These are phyloP conservation scores for Fibroporia radiculosa DNA, from an alignment of 768 basidiomycete genomes.

Conservation along the genomic window DNA sequence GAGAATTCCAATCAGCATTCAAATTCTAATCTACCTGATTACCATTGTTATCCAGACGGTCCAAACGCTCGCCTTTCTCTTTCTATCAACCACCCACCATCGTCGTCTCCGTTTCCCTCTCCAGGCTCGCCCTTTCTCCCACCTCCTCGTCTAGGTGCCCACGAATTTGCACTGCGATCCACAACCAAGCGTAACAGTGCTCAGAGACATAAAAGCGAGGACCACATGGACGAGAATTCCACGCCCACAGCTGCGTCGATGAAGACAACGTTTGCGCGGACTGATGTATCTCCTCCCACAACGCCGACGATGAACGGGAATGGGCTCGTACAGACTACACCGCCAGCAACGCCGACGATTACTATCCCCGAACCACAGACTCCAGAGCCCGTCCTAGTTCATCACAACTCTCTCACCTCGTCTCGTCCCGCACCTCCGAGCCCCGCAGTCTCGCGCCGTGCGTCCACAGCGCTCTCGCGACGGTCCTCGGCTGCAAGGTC, in stretches of 20 bases:
- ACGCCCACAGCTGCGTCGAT: constrained; percentile 1
- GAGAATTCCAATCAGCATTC: no score
- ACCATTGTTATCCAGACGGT: constrained; percentile 13
- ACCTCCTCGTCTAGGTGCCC: constrained; percentile 55
- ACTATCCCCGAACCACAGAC: constrained; percentile 21
- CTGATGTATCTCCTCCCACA: constrained; percentile 15
- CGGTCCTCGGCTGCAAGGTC: constrained; percentile 27
- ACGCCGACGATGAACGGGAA: constrained; percentile 14
- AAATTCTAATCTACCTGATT: constrained; percentile 9
- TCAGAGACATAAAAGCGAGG: neutral
- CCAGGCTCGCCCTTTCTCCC: constrained; percentile 64
- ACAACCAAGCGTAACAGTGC: constrained; percentile 13
- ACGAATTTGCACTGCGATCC: constrained; percentile 57
- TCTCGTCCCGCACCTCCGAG: constrained; percentile 57
- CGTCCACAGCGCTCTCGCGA: constrained; percentile 27
- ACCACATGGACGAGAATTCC: constrained; percentile 4
- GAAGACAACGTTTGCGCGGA: neutral
- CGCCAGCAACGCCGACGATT: constrained; percentile 10
- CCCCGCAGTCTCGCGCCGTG: constrained; percentile 42
- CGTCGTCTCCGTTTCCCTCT: constrained; percentile 46
- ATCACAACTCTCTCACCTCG: constrained; percentile 31
- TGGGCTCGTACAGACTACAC: constrained; percentile 13
- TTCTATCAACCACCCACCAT: constrained; percentile 33
- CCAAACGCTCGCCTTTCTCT: constrained; percentile 22
- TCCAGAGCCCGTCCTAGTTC: constrained; percentile 21